Conservation (phyloP, 805 yeast genomes). For the Ogataea haglerorum region DNA sequence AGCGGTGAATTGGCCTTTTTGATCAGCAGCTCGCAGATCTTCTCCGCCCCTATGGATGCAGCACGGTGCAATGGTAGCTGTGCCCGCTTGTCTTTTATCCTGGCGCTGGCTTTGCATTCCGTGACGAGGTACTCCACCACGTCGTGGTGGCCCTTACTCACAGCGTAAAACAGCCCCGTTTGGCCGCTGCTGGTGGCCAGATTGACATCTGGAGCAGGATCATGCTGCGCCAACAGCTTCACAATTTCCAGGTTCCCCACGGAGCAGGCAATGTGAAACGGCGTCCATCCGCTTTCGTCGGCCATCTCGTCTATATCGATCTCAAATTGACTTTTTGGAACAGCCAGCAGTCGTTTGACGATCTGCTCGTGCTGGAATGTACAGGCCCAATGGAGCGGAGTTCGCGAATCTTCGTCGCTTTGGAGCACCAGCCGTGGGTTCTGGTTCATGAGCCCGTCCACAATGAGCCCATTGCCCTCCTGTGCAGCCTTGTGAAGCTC, state of each 20-base stretch:
- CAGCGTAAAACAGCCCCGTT: slow-evolving; percentile 74
- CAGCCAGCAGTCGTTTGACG: slow-evolving; percentile 43
- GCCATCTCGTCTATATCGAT: slow-evolving; percentile 62
- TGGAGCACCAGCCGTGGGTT: slow-evolving; percentile 45
- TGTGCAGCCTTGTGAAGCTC: slow-evolving; percentile 63
- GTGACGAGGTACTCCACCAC: slow-evolving; percentile 52
- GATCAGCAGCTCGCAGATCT: slow-evolving; percentile 52
- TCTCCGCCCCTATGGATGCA: slow-evolving; percentile 66
- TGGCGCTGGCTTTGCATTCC: slow-evolving; percentile 55
- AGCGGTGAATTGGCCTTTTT: slow-evolving; percentile 55
- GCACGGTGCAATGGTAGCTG: slow-evolving; percentile 79
- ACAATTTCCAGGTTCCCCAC: slow-evolving; percentile 60
- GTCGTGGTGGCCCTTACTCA: slow-evolving; percentile 58
- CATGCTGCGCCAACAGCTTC: slow-evolving; percentile 44
- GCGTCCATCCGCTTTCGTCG: slow-evolving; percentile 87
- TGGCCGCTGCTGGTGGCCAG: slow-evolving; percentile 60
- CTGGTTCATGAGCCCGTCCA: slow-evolving; percentile 46
- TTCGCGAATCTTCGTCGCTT: slow-evolving; percentile 71
- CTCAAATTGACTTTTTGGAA: slow-evolving; percentile 22
- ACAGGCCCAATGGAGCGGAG: slow-evolving; percentile 88
- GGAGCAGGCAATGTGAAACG: slow-evolving; percentile 78
- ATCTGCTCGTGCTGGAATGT: slow-evolving; percentile 55
- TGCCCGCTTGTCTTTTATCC: slow-evolving; percentile 63
- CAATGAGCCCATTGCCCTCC: slow-evolving; percentile 52
- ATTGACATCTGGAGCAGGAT: slow-evolving; percentile 59